Base-by-base conservation (phyloP, 1,284 basidiomycete genomes). In the Dichomitus squalens region DNA sequence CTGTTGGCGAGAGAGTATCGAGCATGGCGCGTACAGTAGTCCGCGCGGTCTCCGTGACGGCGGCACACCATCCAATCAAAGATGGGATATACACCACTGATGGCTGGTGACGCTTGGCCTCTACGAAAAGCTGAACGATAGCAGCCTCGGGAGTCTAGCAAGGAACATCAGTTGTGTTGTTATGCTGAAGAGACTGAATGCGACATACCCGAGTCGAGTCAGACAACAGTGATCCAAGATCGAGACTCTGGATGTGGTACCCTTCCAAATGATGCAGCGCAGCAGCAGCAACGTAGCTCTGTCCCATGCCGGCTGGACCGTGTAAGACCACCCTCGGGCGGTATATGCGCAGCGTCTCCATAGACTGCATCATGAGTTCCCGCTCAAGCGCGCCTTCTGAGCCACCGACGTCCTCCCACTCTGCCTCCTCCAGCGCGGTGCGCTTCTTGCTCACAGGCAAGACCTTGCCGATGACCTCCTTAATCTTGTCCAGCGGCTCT, bases 71-170 rank as follows among this genome's bases (percentile, higher is more conserved):
- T 7, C 90, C 86, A 0, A 87, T 72, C 1, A 99, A 80, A 0
- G 93, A 92, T 0, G 96, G 97, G 46, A 99, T 94, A 73, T 95
- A 99, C 49, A 99, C 83, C 40, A 99, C 88, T 0, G 95, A 96
- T 0, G 97, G 97, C 67, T 98, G 96, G 71, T 98, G 94, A 29
- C 97, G 87, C 72, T 98, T 98, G 0, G 97, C 97, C 72, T 99
- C 97, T 18, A 96, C 85, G 67, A 99, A 98, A n/a, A 98, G 82
- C 66, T 98, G 96, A 1, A 98, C 93, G 55, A 98, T 88, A 2
- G 92, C 88, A 1, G 96, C 92, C 75, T 99, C 97, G 3, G 88
- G 79, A 3, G 95, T 95, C 92, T 95, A 35, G 20, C 7, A 5
- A 3, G 25, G 8, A 4, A 18, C 0, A 34, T 46, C 11, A 54